Evolutionary conservation across 2,329 filamentous ascomycete species (phyloP).

Genomic region (Endoconidiophora laricicola): DNA sequence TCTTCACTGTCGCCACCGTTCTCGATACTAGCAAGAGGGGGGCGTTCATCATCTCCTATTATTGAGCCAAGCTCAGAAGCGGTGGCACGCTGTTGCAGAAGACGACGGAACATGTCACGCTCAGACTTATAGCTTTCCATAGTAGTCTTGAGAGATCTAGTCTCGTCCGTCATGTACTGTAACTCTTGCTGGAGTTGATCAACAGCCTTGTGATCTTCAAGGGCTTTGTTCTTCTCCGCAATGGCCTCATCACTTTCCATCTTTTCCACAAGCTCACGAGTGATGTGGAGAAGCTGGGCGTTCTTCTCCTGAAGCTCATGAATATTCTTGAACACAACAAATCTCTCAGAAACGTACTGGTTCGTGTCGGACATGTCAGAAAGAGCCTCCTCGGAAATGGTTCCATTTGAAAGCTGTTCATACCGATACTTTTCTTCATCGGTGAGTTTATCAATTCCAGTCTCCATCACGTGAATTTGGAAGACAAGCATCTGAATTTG

Average conservation of each 20-base stretch:
- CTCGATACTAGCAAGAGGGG: constrained; percentile 43
- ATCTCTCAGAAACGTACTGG: constrained; percentile 70
- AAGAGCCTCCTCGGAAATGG: constrained; percentile 52
- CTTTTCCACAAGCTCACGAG: constrained; percentile 68
- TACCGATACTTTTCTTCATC: constrained; percentile 59
- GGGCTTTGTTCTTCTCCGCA: constrained; percentile 43
- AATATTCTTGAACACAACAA: constrained; percentile 81
- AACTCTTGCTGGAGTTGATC: constrained; percentile 56
- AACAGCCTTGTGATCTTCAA: constrained; percentile 54
- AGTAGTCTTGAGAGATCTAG: constrained; percentile 63
- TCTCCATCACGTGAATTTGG: constrained; percentile 68
- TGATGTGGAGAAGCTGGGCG: constrained; percentile 62
- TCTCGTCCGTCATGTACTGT: constrained; percentile 64
- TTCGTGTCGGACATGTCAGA: constrained; percentile 72
- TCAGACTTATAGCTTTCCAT: constrained; percentile 91
- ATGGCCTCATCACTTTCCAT: constrained; percentile 84
- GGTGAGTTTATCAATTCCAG: constrained; percentile 55
- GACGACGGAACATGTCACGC: constrained; percentile 91
- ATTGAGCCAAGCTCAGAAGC: constrained; percentile 47
- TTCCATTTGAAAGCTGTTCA: constrained; percentile 59
- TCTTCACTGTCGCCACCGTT: constrained; percentile 40
- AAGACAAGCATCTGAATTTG: constrained; percentile 84
- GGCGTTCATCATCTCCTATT: constrained; percentile 52
- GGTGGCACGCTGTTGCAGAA: constrained; percentile 57
- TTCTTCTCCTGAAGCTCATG: constrained; percentile 79